Evolutionary conservation across 768 basidiomycete species (phyloP), one percentile per base, ranked within the genome.

Genomic region (Mycena galericulata): DNA sequence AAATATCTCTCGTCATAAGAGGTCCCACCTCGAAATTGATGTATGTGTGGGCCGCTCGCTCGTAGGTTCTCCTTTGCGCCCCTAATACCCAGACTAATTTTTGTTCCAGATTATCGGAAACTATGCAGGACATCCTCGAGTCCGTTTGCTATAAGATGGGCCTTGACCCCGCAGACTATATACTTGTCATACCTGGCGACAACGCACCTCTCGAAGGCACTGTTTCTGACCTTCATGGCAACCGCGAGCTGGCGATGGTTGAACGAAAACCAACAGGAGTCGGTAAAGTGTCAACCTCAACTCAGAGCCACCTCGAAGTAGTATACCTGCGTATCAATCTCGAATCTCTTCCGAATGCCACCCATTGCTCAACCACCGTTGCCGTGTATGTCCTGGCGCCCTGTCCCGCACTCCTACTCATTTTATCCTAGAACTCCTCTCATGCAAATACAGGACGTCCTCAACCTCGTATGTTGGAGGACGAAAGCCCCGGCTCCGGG

Each of bases 121-220:
- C 29, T 8, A 26, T 57, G 9, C 40, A 57, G 43, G 55, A 43
- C 12, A 43, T 41, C 30, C 41, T 57, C 26, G 17, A 41, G 26
- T 4, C 29, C 38, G 55, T 43, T 18, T 54, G 53, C 36, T 9
- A 36, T 9, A 54, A 54, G 8, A 54, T 54, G n/a, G 53, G 53
- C 20, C 53, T 54, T 24, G n/a, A n/a, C n/a, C 34, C 34, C 11
- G 53, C 14, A 5, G 53, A 54, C 1, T 36, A 38, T 54, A 15
- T 54, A 38, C 53, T 54, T 18, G n/a, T n/a, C 38, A n/a, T 54
- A 17, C 34, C 36, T 14, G 53, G 53, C 53, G 53, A 54, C 11
- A 38, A 5, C 34, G 26, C 53, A 12, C 53, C 53, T 12, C 53
- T 54, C n/a, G 36, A 12, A 5, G 53, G 34, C 34, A 54, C 10